phyloP scores from a whole-genome alignment of 2,329 filamentous ascomycete species.

The Pseudogymnoascus sp. region DNA sequence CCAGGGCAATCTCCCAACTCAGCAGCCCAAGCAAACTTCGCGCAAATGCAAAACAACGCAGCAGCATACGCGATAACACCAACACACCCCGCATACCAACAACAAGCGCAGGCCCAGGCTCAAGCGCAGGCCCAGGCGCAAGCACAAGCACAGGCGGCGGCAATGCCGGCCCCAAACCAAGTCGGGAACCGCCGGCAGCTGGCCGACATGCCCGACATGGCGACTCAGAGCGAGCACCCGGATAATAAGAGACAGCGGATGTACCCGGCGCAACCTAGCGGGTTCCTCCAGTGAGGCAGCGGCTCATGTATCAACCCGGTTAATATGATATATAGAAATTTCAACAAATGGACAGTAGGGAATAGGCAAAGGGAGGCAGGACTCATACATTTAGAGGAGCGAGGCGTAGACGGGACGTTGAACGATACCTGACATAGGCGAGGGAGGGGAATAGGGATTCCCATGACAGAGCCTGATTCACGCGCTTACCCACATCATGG shows the following conservation, averaged over 20 bases:
- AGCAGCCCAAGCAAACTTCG: conserved; percentile 18
- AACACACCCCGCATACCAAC: conserved; percentile 15
- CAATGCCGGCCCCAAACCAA: conserved; percentile 2
- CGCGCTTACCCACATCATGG: background rate
- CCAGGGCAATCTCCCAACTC: conserved; percentile 23
- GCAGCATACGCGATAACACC: conserved; percentile 24
- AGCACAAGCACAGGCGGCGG: conserved; percentile 7
- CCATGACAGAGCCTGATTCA: background rate
- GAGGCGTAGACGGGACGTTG: background rate
- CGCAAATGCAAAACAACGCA: conserved; percentile 23
- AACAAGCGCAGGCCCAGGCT: conserved; percentile 14
- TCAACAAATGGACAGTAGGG: conserved; percentile 2
- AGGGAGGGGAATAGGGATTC: background rate
- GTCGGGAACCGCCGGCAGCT: background rate
- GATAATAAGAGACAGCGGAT: conserved; percentile 29
- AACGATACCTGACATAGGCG: background rate
- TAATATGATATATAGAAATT: conserved; percentile 6
- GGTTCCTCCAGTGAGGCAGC: conserved; percentile 19
- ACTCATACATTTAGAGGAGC: conserved; percentile 5
- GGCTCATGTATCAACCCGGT: background rate
- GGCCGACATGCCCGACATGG: conserved; percentile 5
- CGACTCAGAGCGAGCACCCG: conserved; percentile 20
- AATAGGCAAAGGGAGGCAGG: background rate
- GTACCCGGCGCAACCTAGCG: conserved; percentile 19
- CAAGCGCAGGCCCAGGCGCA: background rate